Evolutionary conservation across 192 early-diverging fungal genomes (phyloP).

Genomic region (Coemansia sp.): DNA sequence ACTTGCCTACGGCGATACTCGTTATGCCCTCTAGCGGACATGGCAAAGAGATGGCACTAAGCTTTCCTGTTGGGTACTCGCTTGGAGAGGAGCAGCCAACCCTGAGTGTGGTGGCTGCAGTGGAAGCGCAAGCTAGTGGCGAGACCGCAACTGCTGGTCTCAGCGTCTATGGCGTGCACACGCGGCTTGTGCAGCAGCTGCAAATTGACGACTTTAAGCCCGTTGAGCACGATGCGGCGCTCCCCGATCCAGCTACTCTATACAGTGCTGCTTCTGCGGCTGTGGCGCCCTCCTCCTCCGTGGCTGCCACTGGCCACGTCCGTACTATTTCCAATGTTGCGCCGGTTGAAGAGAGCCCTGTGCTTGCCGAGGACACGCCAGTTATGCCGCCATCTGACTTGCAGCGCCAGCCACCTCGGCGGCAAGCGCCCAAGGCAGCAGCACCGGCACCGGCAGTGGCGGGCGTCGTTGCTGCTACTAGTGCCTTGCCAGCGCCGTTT

Average conservation of each 20-base stretch:
- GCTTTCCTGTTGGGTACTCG: slow-evolving; percentile 25
- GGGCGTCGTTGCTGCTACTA: neutral
- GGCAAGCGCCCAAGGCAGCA: neutral
- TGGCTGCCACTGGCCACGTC: neutral
- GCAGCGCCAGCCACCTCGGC: neutral
- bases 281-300: neutral
- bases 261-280: slow-evolving; percentile 8
- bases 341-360: slow-evolving; percentile 1
- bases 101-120: slow-evolving; percentile 29
- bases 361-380: neutral
- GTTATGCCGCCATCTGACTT: neutral
- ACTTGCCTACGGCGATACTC: slow-evolving; percentile 32
- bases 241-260: slow-evolving; percentile 33
- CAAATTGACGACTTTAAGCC: slow-evolving; percentile 27
- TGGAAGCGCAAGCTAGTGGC: slow-evolving; percentile 18
- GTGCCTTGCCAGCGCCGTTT: neutral
- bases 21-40: slow-evolving; percentile 22
- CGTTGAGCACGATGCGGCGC: slow-evolving; percentile 10
- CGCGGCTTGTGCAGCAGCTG: slow-evolving; percentile 49
- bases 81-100: slow-evolving; percentile 39
- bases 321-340: neutral
- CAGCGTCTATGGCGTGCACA: slow-evolving; percentile 50
- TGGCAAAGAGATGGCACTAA: slow-evolving; percentile 31
- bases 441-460: neutral
- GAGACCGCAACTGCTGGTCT: slow-evolving; percentile 1